These are phyloP conservation scores for Trichosanthes cucumerina DNA, from an alignment of 306 rosid species.

Conservation along the genomic window DNA sequence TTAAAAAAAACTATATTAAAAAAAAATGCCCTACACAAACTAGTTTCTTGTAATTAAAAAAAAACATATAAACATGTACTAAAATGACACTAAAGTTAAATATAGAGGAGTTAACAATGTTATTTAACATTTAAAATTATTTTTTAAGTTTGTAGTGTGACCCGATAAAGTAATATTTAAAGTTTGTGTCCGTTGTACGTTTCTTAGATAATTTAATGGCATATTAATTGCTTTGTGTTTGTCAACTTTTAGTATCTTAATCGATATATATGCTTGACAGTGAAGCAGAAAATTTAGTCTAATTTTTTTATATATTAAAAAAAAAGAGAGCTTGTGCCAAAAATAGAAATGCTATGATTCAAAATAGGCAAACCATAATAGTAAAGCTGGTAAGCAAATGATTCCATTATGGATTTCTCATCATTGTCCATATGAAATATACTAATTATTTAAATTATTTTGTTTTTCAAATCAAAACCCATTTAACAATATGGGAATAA, in stretches of 20 bases:
- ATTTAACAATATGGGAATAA: not conserved
- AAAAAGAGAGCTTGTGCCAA: not conserved
- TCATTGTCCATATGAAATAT: too few relatives aligned
- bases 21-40: too few relatives aligned
- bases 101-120: not conserved
- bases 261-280: not conserved
- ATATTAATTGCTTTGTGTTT: not conserved
- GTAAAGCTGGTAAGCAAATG: not conserved
- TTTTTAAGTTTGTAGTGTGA: not conserved
- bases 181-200: not conserved
- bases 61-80: not conserved
- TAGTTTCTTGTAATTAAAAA: too few relatives aligned
- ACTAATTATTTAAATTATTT: not conserved
- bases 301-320: not conserved
- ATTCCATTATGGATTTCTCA: too few relatives aligned
- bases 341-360: not conserved
- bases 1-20: too few relatives aligned
- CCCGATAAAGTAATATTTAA: not conserved
- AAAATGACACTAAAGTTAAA: not conserved
- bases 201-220: not conserved
- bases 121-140: not conserved
- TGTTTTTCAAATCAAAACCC: not conserved
- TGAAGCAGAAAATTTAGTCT: not conserved
- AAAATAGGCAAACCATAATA: not conserved
- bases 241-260: not conserved